Percentiles rank a stretch among this genome's conserved stretches.
phyloP scores from a whole-genome alignment of 208 protist species.

The Zelonia costaricensis region DNA sequence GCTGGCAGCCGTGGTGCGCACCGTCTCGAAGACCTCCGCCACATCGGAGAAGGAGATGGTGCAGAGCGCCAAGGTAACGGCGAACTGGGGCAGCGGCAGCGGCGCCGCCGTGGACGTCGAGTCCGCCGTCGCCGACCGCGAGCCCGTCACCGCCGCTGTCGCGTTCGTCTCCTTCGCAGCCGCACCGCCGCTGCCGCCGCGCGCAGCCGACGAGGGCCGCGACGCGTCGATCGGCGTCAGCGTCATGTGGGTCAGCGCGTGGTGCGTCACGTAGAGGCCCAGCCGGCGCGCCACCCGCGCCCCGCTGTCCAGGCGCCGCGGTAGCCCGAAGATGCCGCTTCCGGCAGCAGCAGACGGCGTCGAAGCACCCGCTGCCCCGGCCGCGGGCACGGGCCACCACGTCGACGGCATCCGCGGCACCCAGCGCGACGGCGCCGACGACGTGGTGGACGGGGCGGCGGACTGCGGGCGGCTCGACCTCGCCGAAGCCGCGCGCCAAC shows the following conservation, averaged over 20 bases:
- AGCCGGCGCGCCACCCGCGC: slow-evolving; percentile 8
- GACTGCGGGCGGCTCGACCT: not conserved
- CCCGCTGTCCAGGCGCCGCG: no score
- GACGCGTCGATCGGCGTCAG: no score
- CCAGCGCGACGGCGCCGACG: slow-evolving; percentile 1
- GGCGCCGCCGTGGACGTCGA: not conserved
- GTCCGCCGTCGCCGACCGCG: not conserved
- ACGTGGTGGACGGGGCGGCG: not conserved
- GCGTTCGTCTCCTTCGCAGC: no score
- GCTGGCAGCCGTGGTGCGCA: slow-evolving; percentile 16
- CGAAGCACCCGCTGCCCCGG: no score
- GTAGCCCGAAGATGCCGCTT: no score
- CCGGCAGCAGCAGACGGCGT: no score
- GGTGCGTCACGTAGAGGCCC: slow-evolving; percentile 18
- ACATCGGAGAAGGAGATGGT: slow-evolving; percentile 18
- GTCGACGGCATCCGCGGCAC: slow-evolving; percentile 14
- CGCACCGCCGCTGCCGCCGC: no score
- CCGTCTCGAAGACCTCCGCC: slow-evolving; percentile 23
- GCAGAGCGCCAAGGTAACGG: slow-evolving; percentile 2
- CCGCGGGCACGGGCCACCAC: slow-evolving; percentile 23
- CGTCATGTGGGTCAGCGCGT: slow-evolving; percentile 19
- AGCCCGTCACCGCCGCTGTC: no score
- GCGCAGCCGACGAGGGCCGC: no score
- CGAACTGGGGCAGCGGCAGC: not conserved
- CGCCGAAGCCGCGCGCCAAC: slow-evolving; percentile 2